Conservation (phyloP, 768 basidiomycete species). For the Calocybe cyanea region DNA sequence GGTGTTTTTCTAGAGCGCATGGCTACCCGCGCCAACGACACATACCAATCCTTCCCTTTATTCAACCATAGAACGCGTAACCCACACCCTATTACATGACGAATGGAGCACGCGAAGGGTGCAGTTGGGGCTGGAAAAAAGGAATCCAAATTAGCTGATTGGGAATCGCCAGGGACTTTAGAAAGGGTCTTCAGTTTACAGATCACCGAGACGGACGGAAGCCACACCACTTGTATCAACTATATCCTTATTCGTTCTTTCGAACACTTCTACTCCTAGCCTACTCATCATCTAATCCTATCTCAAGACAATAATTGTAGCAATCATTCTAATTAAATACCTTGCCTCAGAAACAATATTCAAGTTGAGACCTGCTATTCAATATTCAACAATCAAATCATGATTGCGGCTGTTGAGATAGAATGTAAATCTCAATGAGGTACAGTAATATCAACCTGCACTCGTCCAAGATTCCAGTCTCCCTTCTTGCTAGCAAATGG, state of each 20-base stretch:
- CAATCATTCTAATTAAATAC: not conserved
- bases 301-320: not conserved
- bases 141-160: conserved; percentile 11
- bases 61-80: conserved; percentile 5
- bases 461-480: not conserved
- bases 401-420: conserved; percentile 1
- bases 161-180: conserved; percentile 18
- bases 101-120: too few species aligned
- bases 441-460: too few species aligned
- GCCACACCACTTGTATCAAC: conserved; percentile 21
- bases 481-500: not conserved
- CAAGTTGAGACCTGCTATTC: not conserved
- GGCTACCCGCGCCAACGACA: conserved; percentile 14
- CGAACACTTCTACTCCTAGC: not conserved
- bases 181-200: conserved; percentile 4
- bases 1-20: conserved; percentile 53
- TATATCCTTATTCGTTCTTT: conserved; percentile 4
- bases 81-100: not conserved
- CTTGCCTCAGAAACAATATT: not conserved
- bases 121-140: not conserved
- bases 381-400: not conserved
- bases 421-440: not conserved
- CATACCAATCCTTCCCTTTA: not conserved
- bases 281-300: conserved; percentile 2
- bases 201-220: conserved; percentile 29